Evolutionary conservation across 495 filamentous ascomycete genomes (phyloP).

Genomic region (Neurospora tetrasperma): DNA sequence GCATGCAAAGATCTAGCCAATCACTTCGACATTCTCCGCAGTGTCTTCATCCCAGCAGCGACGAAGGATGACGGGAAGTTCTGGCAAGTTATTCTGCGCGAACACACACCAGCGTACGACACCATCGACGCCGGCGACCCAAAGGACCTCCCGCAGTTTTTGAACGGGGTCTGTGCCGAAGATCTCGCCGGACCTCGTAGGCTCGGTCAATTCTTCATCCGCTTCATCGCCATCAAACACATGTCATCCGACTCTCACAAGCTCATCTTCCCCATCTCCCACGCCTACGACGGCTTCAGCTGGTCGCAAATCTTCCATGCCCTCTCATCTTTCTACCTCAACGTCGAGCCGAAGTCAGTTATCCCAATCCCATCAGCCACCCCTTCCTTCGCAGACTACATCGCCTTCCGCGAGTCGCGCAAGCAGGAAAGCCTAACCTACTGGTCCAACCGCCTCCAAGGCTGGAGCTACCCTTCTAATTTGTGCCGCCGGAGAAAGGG

Average conservation of each 20-base stretch:
- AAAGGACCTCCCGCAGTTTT: constrained; percentile 21
- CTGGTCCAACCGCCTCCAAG: background rate
- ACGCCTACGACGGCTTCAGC: constrained; percentile 59
- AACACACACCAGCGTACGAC: constrained; percentile 39
- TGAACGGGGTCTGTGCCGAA: constrained; percentile 16
- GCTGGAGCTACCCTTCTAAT: background rate
- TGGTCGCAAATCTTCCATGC: constrained; percentile 46
- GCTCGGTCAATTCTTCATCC: constrained; percentile 46
- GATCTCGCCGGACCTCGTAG: constrained; percentile 24
- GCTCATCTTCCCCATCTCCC: constrained; percentile 52
- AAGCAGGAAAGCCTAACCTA: background rate
- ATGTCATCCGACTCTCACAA: constrained; percentile 27
- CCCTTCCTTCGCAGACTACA: background rate
- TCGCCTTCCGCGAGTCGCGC: background rate
- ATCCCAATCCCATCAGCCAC: background rate
- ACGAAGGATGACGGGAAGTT: constrained; percentile 29
- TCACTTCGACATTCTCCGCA: constrained; percentile 51
- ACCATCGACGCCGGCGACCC: constrained; percentile 39
- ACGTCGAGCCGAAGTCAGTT: no score
- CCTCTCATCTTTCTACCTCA: constrained; percentile 42
- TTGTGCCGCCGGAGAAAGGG: no score
- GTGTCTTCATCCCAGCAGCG: constrained; percentile 46
- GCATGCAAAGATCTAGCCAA: constrained; percentile 28
- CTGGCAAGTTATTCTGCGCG: constrained; percentile 51
- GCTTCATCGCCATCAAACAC: constrained; percentile 42